Conservation (phyloP, 2,329 filamentous ascomycete species). For the Alternaria solani region DNA sequence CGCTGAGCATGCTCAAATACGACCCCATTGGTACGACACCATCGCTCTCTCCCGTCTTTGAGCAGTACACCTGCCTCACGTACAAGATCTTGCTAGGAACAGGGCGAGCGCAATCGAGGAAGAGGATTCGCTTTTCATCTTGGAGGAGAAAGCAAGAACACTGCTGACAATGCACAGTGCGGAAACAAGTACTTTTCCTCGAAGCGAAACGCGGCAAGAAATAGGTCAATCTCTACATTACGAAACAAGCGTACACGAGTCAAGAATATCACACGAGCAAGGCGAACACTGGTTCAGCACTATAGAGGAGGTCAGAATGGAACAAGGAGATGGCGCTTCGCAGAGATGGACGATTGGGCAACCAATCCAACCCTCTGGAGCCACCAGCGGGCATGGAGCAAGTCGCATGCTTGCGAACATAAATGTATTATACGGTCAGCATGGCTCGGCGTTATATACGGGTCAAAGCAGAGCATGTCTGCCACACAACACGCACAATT, state of each 20-base stretch:
- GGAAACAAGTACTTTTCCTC: slow-evolving; percentile 94
- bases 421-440: slow-evolving; percentile 39
- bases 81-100: not conserved
- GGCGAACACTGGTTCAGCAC: not conserved
- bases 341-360: not conserved
- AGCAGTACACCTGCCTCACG: not conserved
- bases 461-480: slow-evolving; percentile 5
- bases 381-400: not conserved
- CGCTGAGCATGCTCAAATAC: slow-evolving; percentile 98
- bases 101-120: not conserved
- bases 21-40: slow-evolving; percentile 82
- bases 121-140: no score
- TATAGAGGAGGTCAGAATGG: not conserved
- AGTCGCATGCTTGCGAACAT: slow-evolving; percentile 22
- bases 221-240: slow-evolving; percentile 3
- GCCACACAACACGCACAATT: not conserved
- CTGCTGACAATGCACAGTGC: slow-evolving; percentile 65
- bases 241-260: slow-evolving; percentile 2
- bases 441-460: slow-evolving; percentile 39
- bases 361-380: not conserved
- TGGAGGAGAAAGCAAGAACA: not conserved
- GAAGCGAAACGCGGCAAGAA: slow-evolving; percentile 85
- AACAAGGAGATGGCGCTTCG: not conserved
- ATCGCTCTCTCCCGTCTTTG: not conserved
- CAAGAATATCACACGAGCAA: not conserved